Percentiles rank a stretch among this genome's conserved stretches.
phyloP scores from a whole-genome alignment of 495 filamentous ascomycete species.

The Penicillium robsamsonii region DNA sequence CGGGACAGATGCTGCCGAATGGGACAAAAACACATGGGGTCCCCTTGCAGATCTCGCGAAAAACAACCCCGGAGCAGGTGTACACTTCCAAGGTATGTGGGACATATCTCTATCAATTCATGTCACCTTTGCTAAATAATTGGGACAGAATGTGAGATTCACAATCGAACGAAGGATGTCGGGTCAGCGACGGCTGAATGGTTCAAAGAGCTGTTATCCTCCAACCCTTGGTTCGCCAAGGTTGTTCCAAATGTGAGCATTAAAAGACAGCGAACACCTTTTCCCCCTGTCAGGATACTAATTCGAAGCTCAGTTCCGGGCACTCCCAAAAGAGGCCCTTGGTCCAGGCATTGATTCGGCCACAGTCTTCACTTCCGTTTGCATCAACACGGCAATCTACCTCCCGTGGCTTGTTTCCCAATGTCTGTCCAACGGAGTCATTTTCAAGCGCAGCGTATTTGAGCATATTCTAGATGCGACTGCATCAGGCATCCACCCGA shows the following conservation, averaged over 20 bases:
- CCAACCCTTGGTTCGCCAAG: conserved; percentile 70
- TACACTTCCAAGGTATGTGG: conserved; percentile 68
- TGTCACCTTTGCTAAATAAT: neutral
- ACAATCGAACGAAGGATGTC: conserved; percentile 54
- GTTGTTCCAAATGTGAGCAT: conserved; percentile 60
- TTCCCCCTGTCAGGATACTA: too few relatives aligned
- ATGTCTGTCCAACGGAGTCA: conserved; percentile 67
- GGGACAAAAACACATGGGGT: conserved; percentile 62
- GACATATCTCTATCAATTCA: conserved; percentile 15
- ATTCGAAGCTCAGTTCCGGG: conserved; percentile 4
- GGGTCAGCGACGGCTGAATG: conserved; percentile 42
- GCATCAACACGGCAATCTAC: conserved; percentile 88
- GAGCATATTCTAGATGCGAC: conserved; percentile 65
- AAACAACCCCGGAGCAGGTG: conserved; percentile 73
- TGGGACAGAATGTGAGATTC: conserved; percentile 47
- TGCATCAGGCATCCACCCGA: conserved; percentile 47
- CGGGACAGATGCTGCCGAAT: conserved; percentile 25
- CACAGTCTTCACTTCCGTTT: conserved; percentile 75
- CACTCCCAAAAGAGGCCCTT: conserved; percentile 53
- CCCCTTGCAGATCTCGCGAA: conserved; percentile 56
- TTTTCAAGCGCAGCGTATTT: conserved; percentile 58
- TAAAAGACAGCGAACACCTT: too few relatives aligned
- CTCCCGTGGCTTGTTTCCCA: conserved; percentile 78
- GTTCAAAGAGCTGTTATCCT: conserved; percentile 56
- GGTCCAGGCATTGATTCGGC: conserved; percentile 62